Base-by-base conservation (phyloP, 805 yeast species). In the Metschnikowia hibisci region DNA sequence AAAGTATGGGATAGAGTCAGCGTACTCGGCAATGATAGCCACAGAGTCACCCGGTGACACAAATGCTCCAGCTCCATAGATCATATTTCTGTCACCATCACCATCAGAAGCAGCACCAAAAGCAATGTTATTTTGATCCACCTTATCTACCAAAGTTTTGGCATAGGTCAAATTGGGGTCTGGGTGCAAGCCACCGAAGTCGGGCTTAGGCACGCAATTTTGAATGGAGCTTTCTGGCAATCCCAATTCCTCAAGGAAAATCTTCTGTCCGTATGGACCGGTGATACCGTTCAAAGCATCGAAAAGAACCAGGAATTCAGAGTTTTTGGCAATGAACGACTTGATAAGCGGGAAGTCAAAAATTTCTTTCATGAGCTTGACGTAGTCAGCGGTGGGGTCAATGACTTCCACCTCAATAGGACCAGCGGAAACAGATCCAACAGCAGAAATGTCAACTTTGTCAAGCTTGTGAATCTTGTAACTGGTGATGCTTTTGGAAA, bases 101-200 rank as follows among this genome's bases (percentile, higher is more conserved):
- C 99, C 99, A 62, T 88, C 99, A n/a, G 96, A 85, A 7, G 98
- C 98, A 30, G 98, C 98, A 51, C 99, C 99, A 62, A 91, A 91
- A 6, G 91, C 86, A 52, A 90, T 86, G 46, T 80, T 69, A 46
- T 85, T 85, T 15, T 65, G 60, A 59, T 93, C 97, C n/a, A 91
- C 99, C 51, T 77, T 76, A 27, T 79, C 84, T 15, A 91, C 99
- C 50, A 91, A 74, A 14, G 96, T 81, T 46, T 76, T 79, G 9
- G 98, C 99, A 61, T 93, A 91, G 11, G 97, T 90, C 64, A 91
- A 77, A 69, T 91, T 91, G 52, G 99, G 99, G 67, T 91, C 99
- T 15, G 99, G 99, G 64, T 91, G 99, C 54, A 89, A 73, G 1
- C 99, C 99, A 50, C 99, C 99, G 59, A 91, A 91, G 64, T 91